phyloP scores from a whole-genome alignment of 1,284 basidiomycete genomes.

The Moesziomyces parantarcticus region DNA sequence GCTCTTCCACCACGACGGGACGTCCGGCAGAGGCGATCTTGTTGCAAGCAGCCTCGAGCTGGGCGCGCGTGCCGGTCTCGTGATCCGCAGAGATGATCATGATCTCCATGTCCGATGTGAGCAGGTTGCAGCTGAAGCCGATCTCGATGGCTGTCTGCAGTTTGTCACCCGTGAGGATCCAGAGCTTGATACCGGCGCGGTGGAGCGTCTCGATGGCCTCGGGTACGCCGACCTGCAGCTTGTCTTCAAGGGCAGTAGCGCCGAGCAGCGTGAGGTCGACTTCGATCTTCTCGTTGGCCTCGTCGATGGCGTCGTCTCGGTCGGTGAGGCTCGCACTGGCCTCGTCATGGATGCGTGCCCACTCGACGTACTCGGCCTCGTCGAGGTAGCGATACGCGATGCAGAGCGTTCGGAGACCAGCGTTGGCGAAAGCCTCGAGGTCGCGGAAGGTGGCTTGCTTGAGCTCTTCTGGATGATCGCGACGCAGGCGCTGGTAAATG shows the following conservation, averaged over 20 bases:
- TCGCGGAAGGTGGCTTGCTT: slow-evolving; percentile 84
- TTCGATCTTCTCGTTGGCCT: slow-evolving; percentile 85
- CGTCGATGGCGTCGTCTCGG: slow-evolving; percentile 89
- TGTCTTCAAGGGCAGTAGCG: slow-evolving; percentile 95
- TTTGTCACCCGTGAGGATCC: slow-evolving; percentile 96
- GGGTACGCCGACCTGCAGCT: slow-evolving; percentile 94
- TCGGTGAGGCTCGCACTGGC: slow-evolving; percentile 80
- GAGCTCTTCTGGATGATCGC: slow-evolving; percentile 78
- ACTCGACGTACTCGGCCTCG: slow-evolving; percentile 85
- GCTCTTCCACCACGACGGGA: slow-evolving; percentile 70
- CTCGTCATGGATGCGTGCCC: slow-evolving; percentile 83
- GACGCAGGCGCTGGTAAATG: slow-evolving; percentile 84
- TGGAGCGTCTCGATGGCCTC: slow-evolving; percentile 93
- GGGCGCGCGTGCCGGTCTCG: slow-evolving; percentile 78
- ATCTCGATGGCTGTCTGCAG: slow-evolving; percentile 98
- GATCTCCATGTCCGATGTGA: slow-evolving; percentile 74
- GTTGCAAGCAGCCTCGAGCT: slow-evolving; percentile 92
- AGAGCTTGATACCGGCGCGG: slow-evolving; percentile 93
- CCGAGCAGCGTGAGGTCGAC: slow-evolving; percentile 84
- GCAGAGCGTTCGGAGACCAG: slow-evolving; percentile 88
- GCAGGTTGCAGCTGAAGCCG: slow-evolving; percentile 69
- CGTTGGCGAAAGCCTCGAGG: slow-evolving; percentile 93
- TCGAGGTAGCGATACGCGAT: slow-evolving; percentile 82
- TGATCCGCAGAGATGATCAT: slow-evolving; percentile 94
- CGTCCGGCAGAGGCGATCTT: slow-evolving; percentile 86